phyloP scores from a whole-genome alignment of 1,139 yeast genomes.

The Debaryomyces singareniensis region DNA sequence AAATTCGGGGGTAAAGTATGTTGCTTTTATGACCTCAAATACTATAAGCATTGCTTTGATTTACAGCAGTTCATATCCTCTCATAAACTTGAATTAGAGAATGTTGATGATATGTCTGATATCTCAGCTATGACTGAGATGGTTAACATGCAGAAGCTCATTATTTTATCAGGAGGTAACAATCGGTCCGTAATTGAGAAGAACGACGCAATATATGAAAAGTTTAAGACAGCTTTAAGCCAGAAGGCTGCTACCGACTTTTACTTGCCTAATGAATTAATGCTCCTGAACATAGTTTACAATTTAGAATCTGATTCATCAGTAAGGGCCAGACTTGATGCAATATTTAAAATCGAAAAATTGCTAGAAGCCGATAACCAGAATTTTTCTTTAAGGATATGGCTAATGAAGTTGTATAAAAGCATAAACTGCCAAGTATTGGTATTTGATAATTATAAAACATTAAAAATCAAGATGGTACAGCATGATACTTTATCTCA shows the following conservation, averaged over 20 bases:
- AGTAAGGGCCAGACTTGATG: slow-evolving; percentile 14
- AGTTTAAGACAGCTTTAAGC: slow-evolving; percentile 19
- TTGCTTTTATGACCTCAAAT: slow-evolving; percentile 52
- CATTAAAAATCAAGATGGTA: slow-evolving; percentile 62
- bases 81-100: slow-evolving; percentile 7
- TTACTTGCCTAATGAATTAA: slow-evolving; percentile 58
- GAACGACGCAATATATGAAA: slow-evolving; percentile 30
- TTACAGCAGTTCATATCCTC: slow-evolving; percentile 8
- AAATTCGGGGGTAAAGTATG: slow-evolving; percentile 48
- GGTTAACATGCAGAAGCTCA: slow-evolving; percentile 49
- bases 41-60: slow-evolving; percentile 18
- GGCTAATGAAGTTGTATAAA: slow-evolving; percentile 65
- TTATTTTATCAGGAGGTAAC: slow-evolving; percentile 10
- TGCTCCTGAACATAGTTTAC: slow-evolving; percentile 42
- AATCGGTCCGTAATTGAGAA: slow-evolving; percentile 13
- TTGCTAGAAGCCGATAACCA: slow-evolving; percentile 47
- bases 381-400: slow-evolving; percentile 61
- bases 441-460: slow-evolving; percentile 46
- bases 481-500: slow-evolving; percentile 76
- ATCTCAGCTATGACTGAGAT: slow-evolving; percentile 28
- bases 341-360: slow-evolving; percentile 41
- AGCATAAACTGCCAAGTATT: slow-evolving; percentile 48
- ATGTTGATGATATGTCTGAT: slow-evolving; percentile 5
- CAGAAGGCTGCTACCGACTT: slow-evolving; percentile 52
- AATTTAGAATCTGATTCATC: slow-evolving; percentile 11